Evolutionary conservation across 257 asterid genomes (phyloP), one percentile per base, ranked within the genome.

Genomic region (Ehretia macrophylla): DNA sequence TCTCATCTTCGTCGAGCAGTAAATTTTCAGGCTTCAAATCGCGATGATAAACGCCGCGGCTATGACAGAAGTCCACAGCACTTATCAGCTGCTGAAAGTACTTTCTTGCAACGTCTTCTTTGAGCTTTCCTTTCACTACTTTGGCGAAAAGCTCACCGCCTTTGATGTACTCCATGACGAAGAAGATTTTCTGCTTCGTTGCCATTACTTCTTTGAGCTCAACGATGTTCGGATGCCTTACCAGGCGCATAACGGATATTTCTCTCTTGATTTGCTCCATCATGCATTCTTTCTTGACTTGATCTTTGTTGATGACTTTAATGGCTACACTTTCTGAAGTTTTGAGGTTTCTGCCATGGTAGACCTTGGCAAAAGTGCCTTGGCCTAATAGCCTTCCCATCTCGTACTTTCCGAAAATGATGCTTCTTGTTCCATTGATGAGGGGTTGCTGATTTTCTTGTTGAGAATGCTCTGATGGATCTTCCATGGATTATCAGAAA

Each of bases 331-430:
- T 49, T 51, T 60, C 46, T 23, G 38, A 14, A 0, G 66, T 16
- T 27, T 46, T 5, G 32, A 60, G 45, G 22, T 22, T 32, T 45
- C 9, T 32, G 18, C 47, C 57, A 32, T 60, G 13, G 45, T 60
- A 60, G 17, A 60, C 66, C 54, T 60, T 60, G 20, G 66, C 66
- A 19, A 60, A 60, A 32, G 66, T 60, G 53, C 66, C 66, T 32
- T 60, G 66, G 16, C 66, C 66, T 49, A 49, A 32, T 35, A 60
- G 11, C 48, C 57, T 60, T 32, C 57, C 66, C 39, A 60, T 49
- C 55, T 60, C 57, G 17, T 60, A 60, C 42, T 60, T 60, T 5
- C 27, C 57, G 19, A 48, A 45, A 27, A 60, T 44, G 12, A 60
- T 5, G 45, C 2, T 60, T 60, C 54, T 27, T 42, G 18, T 44